Evolutionary conservation across 1,284 basidiomycete genomes (phyloP).

Genomic region (Meira nashicola): DNA sequence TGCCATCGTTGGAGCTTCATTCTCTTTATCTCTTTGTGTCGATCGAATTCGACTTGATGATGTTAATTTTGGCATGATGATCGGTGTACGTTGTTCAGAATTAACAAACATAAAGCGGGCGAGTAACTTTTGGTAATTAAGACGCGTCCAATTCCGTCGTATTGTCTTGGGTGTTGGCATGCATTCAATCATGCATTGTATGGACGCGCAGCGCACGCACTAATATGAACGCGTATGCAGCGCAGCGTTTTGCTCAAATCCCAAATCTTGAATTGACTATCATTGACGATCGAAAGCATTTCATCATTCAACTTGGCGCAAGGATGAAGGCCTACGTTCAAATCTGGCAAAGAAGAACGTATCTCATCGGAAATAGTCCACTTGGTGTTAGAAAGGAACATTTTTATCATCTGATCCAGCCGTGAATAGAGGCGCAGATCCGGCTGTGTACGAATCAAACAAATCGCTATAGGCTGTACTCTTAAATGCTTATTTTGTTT

Average conservation of each 20-base stretch:
- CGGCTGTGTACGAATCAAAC: slow-evolving; percentile 19
- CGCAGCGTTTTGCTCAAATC: background rate
- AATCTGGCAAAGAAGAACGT: background rate
- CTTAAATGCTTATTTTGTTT: slow-evolving; percentile 30
- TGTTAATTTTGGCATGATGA: no score
- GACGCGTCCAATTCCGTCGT: no score
- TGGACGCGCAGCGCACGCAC: no score
- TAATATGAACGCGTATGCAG: no score
- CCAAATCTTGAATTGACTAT: slow-evolving; percentile 1
- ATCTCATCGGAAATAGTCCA: slow-evolving; percentile 19
- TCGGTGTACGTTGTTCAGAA: no score
- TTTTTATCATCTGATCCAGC: slow-evolving; percentile 2
- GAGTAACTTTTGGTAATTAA: no score
- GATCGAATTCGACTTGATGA: no score
- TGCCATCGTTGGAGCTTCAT: no score
- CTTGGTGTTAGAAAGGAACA: slow-evolving; percentile 34
- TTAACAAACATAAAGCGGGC: no score
- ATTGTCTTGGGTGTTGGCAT: no score
- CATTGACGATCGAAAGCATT: slow-evolving; percentile 9
- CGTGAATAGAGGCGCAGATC: background rate
- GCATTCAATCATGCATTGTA: no score
- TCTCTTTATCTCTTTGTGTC: no score
- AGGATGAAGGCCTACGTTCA: slow-evolving; percentile 12
- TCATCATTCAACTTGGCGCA: slow-evolving; percentile 11
- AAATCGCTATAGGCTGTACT: slow-evolving; percentile 39